These are phyloP conservation scores for Ochromonas danica DNA, from an alignment of 108 stramenopile species.

Conservation along the genomic window DNA sequence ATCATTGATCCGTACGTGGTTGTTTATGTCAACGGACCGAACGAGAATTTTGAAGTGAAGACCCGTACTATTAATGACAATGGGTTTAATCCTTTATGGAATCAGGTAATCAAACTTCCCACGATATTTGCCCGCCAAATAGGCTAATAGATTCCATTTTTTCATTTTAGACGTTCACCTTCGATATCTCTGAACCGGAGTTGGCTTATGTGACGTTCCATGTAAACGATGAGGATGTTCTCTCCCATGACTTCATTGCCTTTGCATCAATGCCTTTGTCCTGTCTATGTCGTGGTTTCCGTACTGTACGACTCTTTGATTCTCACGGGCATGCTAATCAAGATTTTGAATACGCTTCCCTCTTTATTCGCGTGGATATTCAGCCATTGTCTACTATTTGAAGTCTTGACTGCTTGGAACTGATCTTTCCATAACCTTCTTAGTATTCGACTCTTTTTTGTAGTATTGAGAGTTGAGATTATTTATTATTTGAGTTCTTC, in stretches of 20 bases:
- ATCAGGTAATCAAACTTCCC: conserved; percentile 48
- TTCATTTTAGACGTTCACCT: conserved; percentile 36
- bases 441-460: too few species aligned
- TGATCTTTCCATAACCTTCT: too few species aligned
- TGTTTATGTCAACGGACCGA: conserved; percentile 36
- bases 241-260: conserved; percentile 51
- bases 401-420: too few species aligned
- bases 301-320: conserved; percentile 33
- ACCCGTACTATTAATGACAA: conserved; percentile 70
- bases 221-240: conserved; percentile 55
- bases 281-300: conserved; percentile 42
- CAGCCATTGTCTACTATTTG: too few species aligned
- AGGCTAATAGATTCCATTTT: background rate
- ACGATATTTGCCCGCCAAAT: background rate
- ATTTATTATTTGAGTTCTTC: too few species aligned
- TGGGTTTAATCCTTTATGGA: conserved; percentile 87
- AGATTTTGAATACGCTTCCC: conserved; percentile 2
- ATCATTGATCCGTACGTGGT: conserved; percentile 60
- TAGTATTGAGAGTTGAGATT: too few species aligned
- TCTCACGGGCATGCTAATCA: background rate
- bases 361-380: background rate
- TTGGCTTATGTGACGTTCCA: conserved; percentile 49
- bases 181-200: conserved; percentile 63
- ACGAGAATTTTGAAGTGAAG: background rate
- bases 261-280: conserved; percentile 48